Base-by-base conservation (phyloP, 2,329 filamentous ascomycete genomes). In the Eutypella sp. region DNA sequence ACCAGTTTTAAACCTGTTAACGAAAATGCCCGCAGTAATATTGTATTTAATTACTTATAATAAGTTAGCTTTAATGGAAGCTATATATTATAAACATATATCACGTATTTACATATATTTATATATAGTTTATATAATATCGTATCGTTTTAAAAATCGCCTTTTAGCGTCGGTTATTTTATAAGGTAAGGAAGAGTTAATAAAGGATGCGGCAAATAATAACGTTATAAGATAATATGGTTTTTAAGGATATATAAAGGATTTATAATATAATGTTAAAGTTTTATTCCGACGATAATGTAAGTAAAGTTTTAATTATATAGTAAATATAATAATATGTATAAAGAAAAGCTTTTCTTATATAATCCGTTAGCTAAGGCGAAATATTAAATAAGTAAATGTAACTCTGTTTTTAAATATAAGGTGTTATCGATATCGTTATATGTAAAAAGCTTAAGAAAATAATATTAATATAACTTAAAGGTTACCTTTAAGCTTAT, bases 21-120 rank as follows among this genome's bases (percentile, higher is more conserved):
- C 42, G 42, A 39, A 44, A 44, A 34, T 44, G 42, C n/a, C 42
- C 42, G 31, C 42, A 44, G 16, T 44, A 9, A 22, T 44, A 44
- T 22, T 44, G 42, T 24, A 44, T 44, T 34, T 44, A 13, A n/a
- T 39, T 15, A 15, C 5, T 6, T n/a, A 33, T n/a, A 15, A n/a
- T n/a, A 33, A n/a, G 29, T 33, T 15, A 33, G 29, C 29, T 33
- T n/a, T 4, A n/a, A 11, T 33, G 29, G 11, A 33, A 33, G 16
- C 13, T 5, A 24, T 39, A 20, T 13, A 11, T 15, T 20, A n/a
- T 16, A n/a, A 15, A 8, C 11, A 38, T 15, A n/a, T 33, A 8
- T 3, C 1, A 39, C 36, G 22, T 19, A 39, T 20, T 39, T 39
- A 20, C 23, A 20, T 39, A 15, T 39, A 39, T 20, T 39, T 20